Percentiles rank a stretch among this genome's conserved stretches.
Conservation (phyloP, 441 rosid species). For the Populus trichocarpa region DNA sequence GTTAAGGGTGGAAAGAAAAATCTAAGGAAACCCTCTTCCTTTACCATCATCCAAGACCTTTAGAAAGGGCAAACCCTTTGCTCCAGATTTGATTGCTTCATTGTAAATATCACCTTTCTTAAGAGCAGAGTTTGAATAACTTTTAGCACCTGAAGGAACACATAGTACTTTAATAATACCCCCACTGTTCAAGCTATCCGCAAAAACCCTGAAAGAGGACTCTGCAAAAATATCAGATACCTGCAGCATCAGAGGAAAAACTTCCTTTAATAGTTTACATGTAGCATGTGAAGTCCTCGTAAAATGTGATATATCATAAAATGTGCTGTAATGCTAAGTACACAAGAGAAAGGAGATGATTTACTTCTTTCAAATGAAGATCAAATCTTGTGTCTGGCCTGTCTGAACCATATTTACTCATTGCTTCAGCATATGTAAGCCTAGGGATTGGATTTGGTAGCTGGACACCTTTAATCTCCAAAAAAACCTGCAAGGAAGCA, state of each 20-base stretch:
- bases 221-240: conserved; percentile 67
- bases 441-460: conserved; percentile 85
- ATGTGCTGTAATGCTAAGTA: not conserved
- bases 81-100: conserved; percentile 88
- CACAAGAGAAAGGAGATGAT: conserved; percentile 21
- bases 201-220: conserved; percentile 72
- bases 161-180: conserved; percentile 73
- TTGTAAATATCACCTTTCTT: conserved; percentile 83
- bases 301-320: not conserved
- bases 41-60: conserved; percentile 87
- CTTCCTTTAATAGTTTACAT: not conserved
- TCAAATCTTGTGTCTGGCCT: conserved; percentile 90
- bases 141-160: conserved; percentile 76
- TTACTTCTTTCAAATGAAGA: conserved; percentile 89
- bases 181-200: conserved; percentile 64
- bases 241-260: conserved; percentile 42
- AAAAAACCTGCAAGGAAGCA: conserved; percentile 59
- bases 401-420: conserved; percentile 88
- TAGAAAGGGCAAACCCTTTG: conserved; percentile 89
- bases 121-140: conserved; percentile 77
- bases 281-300: not conserved
- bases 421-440: conserved; percentile 89
- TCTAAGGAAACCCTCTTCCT: conserved; percentile 7
- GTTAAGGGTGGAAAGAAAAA: not conserved
- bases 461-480: conserved; percentile 72